These are phyloP conservation scores for Pugionium cornutum DNA, from an alignment of 345 rosid species.

Conservation along the genomic window DNA sequence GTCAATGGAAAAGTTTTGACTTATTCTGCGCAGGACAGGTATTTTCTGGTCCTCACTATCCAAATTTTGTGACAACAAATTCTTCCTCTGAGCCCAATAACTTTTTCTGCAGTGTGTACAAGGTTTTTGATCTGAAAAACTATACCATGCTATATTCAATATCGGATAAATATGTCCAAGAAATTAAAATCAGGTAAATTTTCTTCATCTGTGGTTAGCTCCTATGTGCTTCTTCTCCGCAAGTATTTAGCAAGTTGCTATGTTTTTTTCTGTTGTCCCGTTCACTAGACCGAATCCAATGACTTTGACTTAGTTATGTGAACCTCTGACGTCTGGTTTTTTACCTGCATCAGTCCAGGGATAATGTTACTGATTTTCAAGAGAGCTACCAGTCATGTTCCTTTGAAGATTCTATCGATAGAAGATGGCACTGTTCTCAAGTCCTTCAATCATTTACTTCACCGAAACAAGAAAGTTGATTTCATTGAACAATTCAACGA, in stretches of 20 bases:
- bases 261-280: neutral
- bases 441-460: conserved; percentile 85
- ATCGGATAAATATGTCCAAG: conserved; percentile 85
- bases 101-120: conserved; percentile 68
- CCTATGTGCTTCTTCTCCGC: conserved; percentile 15
- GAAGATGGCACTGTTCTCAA: conserved; percentile 98
- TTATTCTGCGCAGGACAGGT: conserved; percentile 97
- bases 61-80: conserved; percentile 11
- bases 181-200: conserved; percentile 89
- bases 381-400: conserved; percentile 74
- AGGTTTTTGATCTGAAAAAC: conserved; percentile 94
- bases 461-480: conserved; percentile 94
- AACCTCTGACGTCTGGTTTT: neutral
- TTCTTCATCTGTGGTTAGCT: neutral
- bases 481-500: conserved; percentile 98
- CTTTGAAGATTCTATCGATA: conserved; percentile 83
- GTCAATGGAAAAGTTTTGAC: conserved; percentile 95
- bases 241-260: conserved; percentile 42
- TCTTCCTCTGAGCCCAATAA: conserved; percentile 21
- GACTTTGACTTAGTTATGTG: neutral
- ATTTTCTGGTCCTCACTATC: conserved; percentile 12
- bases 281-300: neutral
- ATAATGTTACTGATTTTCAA: conserved; percentile 92
- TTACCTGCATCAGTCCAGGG: conserved; percentile 67
- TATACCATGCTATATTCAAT: conserved; percentile 92